Evolutionary conservation across 2,329 filamentous ascomycete genomes (phyloP), one percentile per base, ranked within the genome.

Genomic region (Sodiomyces alkalinus): DNA sequence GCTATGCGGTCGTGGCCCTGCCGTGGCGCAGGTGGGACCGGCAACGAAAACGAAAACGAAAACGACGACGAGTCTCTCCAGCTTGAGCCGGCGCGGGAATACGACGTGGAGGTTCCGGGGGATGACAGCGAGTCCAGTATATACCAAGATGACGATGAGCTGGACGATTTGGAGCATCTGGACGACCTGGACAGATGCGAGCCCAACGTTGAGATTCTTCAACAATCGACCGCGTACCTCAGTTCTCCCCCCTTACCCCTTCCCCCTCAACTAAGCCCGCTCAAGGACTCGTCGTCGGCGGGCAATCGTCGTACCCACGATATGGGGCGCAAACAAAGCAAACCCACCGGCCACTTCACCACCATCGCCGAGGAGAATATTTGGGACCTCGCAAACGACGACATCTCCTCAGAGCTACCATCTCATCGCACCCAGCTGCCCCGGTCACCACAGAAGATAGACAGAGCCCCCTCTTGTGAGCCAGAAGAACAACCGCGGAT

Each of bases 291-390:
- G 14, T 13, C 31, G 4, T 30, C 36, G 6, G 36, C 36, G 3
- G 66, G 61, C 3, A 72, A 72, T 38, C 36, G 54, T 36, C 46
- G 55, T 19, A 44, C 39, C 20, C 33, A 42, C 34, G 41, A 38
- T 11, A 22, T 22, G 2, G 26, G 30, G 11, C 19, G 24, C 1
- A 26, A 26, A 12, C 32, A 35, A 4, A 39, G 53, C 23, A 51
- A 55, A 30, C 48, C 47, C 3, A 54, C 53, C 6, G n/a, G n/a
- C n/a, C 54, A 60, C 9, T 62, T 60, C 35, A 51, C 52, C 1
- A 56, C 60, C 2, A 61, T 62, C 17, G 33, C 56, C 2, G 62
- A 68, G 36, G 63, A 68, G 33, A 60, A 58, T 15, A 56, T 55
- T 0, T 52, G 49, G 37, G 60, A 66, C 10, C 39, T 62, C 2